phyloP scores from a whole-genome alignment of 495 filamentous ascomycete genomes.

The Annulohypoxylon nitens region DNA sequence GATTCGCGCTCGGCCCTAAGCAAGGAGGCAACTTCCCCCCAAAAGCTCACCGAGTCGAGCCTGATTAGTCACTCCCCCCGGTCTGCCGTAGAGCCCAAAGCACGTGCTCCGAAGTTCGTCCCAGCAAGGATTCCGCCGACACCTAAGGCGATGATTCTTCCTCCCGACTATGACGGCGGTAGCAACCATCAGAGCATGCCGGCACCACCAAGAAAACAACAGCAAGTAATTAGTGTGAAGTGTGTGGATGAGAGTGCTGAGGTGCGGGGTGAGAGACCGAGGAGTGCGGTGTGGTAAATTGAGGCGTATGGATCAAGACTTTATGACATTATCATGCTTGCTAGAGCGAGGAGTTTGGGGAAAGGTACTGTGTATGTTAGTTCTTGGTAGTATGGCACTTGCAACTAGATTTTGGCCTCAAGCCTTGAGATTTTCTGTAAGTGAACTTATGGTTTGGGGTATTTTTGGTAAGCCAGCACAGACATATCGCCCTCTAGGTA shows the following conservation, averaged over 20 bases:
- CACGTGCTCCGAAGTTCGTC: slow-evolving; percentile 11
- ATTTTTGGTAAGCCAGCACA: not conserved
- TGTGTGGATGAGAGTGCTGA: slow-evolving; percentile 23
- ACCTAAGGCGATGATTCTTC: slow-evolving; percentile 44
- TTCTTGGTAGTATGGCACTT: not conserved
- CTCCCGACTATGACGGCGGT: slow-evolving; percentile 28
- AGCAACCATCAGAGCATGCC: slow-evolving; percentile 30
- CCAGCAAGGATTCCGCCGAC: slow-evolving; percentile 32
- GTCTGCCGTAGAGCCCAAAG: not conserved
- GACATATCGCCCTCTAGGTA: not conserved
- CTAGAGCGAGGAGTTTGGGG: slow-evolving; percentile 33
- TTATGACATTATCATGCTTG: slow-evolving; percentile 19
- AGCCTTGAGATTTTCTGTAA: not conserved
- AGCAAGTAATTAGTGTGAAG: slow-evolving; percentile 14
- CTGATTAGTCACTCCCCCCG: not conserved
- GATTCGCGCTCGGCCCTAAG: slow-evolving; percentile 20
- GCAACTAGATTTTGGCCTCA: not conserved
- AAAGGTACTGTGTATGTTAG: slow-evolving; percentile 6
- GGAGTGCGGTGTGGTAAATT: slow-evolving; percentile 32
- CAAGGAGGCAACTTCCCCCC: not conserved
- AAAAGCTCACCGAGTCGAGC: slow-evolving; percentile 1
- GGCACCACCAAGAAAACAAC: slow-evolving; percentile 30
- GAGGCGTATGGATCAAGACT: not conserved
- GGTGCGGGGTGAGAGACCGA: slow-evolving; percentile 13
- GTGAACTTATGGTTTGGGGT: not conserved